Percentiles rank a stretch among this genome's conserved stretches.
These are phyloP conservation scores for Senna siamea DNA, from an alignment of 306 rosid species.

Conservation along the genomic window DNA sequence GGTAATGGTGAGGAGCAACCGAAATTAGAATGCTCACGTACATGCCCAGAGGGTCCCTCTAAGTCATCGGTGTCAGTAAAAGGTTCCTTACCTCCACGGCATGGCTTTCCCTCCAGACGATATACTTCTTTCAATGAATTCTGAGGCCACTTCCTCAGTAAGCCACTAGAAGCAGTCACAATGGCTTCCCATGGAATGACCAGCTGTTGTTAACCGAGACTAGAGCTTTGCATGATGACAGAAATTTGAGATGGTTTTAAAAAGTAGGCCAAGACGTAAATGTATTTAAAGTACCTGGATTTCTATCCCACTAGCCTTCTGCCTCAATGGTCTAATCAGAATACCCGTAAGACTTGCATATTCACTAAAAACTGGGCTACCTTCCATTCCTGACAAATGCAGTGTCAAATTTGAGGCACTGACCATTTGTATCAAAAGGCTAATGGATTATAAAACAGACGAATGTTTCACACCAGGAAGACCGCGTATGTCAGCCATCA, in stretches of 20 bases:
- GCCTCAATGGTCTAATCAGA: conserved; percentile 83
- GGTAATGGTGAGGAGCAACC: conserved; percentile 47
- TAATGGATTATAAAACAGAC: conserved; percentile 46
- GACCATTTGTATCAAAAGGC: conserved; percentile 45
- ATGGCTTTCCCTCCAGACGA: conserved; percentile 42
- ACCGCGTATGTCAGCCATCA: conserved; percentile 92
- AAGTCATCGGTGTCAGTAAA: conserved; percentile 30
- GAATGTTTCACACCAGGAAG: conserved; percentile 82
- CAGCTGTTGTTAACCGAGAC: conserved; percentile 93
- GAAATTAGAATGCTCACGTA: conserved; percentile 37
- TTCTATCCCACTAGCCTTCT: conserved; percentile 79
- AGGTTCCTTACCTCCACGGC: conserved; percentile 43
- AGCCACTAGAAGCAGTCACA: conserved; percentile 65
- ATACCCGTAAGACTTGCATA: conserved; percentile 70
- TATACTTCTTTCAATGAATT: conserved; percentile 46
- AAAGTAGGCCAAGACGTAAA: conserved; percentile 29
- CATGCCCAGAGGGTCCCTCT: conserved; percentile 39
- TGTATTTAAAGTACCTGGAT: conserved; percentile 72
- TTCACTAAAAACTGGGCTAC: conserved; percentile 83
- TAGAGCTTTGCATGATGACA: conserved; percentile 72
- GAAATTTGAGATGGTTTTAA: conserved; percentile 52
- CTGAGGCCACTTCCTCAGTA: conserved; percentile 59
- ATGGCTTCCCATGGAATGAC: conserved; percentile 96
- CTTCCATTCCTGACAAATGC: conserved; percentile 83
- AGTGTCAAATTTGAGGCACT: conserved; percentile 47